Conservation (phyloP, 2,329 filamentous ascomycete species). For the Aureobasidium sp. region DNA sequence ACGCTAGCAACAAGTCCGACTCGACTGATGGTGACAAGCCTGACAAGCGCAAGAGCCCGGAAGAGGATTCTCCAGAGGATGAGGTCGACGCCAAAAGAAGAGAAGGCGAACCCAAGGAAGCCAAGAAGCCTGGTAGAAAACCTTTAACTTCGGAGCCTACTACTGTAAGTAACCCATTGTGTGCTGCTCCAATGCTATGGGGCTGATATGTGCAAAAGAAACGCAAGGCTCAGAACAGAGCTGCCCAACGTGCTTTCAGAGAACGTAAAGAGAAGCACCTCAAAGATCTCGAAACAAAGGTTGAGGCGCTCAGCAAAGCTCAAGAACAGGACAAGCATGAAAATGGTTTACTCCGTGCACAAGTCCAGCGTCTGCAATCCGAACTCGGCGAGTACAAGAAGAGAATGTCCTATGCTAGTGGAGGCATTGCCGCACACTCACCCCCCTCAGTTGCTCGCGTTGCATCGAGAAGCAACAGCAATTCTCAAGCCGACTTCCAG, state of each 20-base stretch:
- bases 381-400: conserved; percentile 90
- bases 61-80: conserved; percentile 55
- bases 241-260: conserved; percentile 85
- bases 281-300: conserved; percentile 69
- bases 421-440: conserved; percentile 35
- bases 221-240: conserved; percentile 90
- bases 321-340: conserved; percentile 78
- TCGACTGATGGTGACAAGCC: conserved; percentile 40
- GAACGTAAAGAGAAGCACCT: conserved; percentile 91
- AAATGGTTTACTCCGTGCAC: conserved; percentile 73
- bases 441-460: conserved; percentile 26
- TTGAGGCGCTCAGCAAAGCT: conserved; percentile 62
- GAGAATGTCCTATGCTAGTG: conserved; percentile 56
- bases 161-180: conserved; percentile 60
- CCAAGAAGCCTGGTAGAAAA: conserved; percentile 95
- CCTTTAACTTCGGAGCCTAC: conserved; percentile 92
- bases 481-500: conserved; percentile 64
- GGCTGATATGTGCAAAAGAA: conserved; percentile 47
- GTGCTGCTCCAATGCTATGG: not conserved
- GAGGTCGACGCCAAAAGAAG: conserved; percentile 62
- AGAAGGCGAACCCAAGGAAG: conserved; percentile 73
- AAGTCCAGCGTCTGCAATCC: conserved; percentile 76
- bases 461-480: conserved; percentile 21
- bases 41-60: conserved; percentile 64
- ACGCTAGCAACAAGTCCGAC: conserved; percentile 23